Conservation (phyloP, 2,329 filamentous ascomycete genomes). For the Onygena corvina region DNA sequence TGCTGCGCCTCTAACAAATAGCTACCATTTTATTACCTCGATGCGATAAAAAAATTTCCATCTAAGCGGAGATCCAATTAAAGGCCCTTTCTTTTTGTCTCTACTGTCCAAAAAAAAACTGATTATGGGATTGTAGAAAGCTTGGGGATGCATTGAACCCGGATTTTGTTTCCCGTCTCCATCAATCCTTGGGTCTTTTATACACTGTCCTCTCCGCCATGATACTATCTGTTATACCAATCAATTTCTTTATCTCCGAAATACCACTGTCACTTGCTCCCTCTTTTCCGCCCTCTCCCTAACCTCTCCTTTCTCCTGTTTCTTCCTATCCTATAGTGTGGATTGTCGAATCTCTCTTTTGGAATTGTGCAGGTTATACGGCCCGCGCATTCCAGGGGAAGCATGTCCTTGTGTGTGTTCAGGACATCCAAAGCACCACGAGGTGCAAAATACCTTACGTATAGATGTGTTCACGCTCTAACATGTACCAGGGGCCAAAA, state of each 20-base stretch:
- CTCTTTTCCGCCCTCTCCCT: no score
- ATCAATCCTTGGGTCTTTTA: background rate
- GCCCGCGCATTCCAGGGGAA: background rate
- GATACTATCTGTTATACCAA: background rate
- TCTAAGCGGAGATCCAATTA: constrained; percentile 4
- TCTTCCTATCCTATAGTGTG: background rate
- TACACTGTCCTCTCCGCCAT: background rate
- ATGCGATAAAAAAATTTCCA: constrained; percentile 2
- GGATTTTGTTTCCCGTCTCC: constrained; percentile 1
- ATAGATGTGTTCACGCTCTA: background rate
- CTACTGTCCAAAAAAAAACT: background rate
- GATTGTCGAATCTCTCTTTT: background rate
- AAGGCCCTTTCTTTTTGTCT: constrained; percentile 3
- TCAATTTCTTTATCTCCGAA: background rate
- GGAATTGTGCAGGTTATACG: background rate
- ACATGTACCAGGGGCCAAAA: background rate
- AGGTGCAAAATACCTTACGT: background rate
- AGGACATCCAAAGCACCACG: background rate
- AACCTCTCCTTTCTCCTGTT: no score
- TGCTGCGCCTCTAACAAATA: constrained; percentile 2
- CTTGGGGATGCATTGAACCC: background rate
- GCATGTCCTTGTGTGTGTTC: background rate
- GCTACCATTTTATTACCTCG: background rate
- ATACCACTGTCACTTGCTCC: background rate
- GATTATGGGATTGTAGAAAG: background rate